A percentile compares a stretch with the other conserved stretches of the same genome.
Evolutionary conservation across 2,329 filamentous ascomycete species (phyloP).

Genomic region (Venturia effusa): DNA sequence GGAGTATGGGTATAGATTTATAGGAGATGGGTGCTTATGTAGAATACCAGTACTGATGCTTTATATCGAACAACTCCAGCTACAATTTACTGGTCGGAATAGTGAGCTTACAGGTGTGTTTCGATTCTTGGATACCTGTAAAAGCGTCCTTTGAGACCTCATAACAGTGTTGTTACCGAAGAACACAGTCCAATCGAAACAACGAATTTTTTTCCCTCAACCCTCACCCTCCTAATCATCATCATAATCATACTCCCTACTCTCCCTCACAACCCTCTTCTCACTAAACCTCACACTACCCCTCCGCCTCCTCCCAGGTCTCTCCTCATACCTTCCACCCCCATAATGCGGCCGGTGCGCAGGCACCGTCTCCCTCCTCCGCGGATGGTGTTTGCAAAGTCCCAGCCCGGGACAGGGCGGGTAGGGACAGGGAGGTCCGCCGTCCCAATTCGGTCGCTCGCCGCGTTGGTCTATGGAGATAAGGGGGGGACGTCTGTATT

Average conservation of each 20-base stretch:
- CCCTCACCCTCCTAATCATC: neutral
- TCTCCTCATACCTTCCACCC: neutral
- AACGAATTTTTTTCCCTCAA: neutral
- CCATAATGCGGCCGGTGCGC: neutral
- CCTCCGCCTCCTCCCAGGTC: neutral
- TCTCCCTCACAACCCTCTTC: neutral
- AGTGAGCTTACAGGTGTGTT: no score
- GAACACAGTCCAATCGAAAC: no score
- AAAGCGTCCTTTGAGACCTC: no score
- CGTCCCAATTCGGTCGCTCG: neutral
- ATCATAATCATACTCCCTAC: neutral
- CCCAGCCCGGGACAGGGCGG: neutral
- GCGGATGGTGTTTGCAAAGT: neutral
- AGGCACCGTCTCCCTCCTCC: neutral
- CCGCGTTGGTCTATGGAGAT: neutral
- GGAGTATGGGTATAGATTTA: no score
- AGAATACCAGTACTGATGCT: no score
- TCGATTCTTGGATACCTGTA: no score
- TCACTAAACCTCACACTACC: neutral
- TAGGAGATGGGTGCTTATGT: no score
- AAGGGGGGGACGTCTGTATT: neutral
- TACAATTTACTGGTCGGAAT: no score
- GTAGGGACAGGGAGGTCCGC: neutral
- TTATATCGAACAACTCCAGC: no score
- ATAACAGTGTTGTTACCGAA: no score